Base-by-base conservation (phyloP, 805 yeast species). In the Wickerhamomyces rabaulensis region DNA sequence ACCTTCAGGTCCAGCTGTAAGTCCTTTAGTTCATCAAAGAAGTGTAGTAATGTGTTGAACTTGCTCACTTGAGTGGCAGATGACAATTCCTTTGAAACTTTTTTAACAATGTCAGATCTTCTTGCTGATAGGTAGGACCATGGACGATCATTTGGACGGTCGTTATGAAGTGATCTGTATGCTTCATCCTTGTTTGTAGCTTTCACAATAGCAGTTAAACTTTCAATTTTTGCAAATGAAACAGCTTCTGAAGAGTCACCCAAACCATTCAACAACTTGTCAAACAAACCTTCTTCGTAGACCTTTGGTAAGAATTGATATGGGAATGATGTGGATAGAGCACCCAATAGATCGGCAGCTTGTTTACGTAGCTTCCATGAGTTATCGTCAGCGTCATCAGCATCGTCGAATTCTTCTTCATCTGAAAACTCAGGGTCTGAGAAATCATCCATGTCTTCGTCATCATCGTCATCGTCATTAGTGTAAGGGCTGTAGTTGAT, bases 331-430 rank as follows among this genome's bases (percentile, higher is more conserved):
- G 55, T 56, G n/a, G 75, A 63, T 13, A 76, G 47, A 0, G 71
- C 56, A 16, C 70, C 61, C 8, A 75, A 55, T 29, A 80, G 56
- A 26, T 64, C 65, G 7, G 78, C 69, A 0, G 87, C 65, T 44
- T 73, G 74, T 38, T 77, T 67, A 49, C 94, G 68, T 17, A 86
- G 63, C 52, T 78, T 82, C 85, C 91, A 82, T 2, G 84, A 74
- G 44, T 69, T 70, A 45, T 76, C 84, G 31, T 76, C 79, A 48
- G 61, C 63, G 17, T 67, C 72, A 42, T 68, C 74, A 10, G 66
- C 63, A 42, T 62, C 58, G 25, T 61, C 67, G 12, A 60, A 70
- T n/a, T 55, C 65, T 6, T 68, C 57, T n/a, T 66, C 73, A 25
- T 71, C 77, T 15, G 61, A 63, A 22, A 57, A 69, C 10, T 76